Evolutionary conservation across 2,329 filamentous ascomycete genomes (phyloP).

Genomic region (Cyphellophora europaea): DNA sequence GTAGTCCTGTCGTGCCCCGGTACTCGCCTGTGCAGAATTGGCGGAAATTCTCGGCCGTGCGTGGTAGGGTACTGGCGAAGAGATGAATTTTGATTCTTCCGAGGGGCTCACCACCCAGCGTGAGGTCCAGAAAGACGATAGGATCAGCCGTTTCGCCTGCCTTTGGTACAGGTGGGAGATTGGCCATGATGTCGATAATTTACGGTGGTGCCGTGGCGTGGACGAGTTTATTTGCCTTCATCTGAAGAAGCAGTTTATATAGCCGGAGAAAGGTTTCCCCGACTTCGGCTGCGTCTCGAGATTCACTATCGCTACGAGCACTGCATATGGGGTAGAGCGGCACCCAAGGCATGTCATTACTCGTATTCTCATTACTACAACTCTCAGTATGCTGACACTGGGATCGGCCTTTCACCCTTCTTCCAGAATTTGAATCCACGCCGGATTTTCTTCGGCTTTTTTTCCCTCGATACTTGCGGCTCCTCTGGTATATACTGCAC

Average conservation of each 20-base stretch:
- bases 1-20: constrained; percentile 65
- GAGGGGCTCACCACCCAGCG: constrained; percentile 42
- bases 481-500: constrained; percentile 2
- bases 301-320: too few relatives aligned
- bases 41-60: constrained; percentile 92
- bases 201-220: too few relatives aligned
- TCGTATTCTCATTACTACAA: too few relatives aligned
- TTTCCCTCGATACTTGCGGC: neutral
- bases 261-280: too few relatives aligned
- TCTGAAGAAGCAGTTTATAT: too few relatives aligned
- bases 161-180: constrained; percentile 15
- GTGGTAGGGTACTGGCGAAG: constrained; percentile 73
- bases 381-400: too few relatives aligned
- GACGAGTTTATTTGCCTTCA: too few relatives aligned
- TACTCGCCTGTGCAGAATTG: constrained; percentile 94
- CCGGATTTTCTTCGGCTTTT: constrained; percentile 8
- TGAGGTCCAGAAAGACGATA: constrained; percentile 41
- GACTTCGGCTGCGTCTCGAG: too few relatives aligned
- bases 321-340: too few relatives aligned
- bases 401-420: too few relatives aligned
- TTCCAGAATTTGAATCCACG: constrained; percentile 18
- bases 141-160: constrained; percentile 26
- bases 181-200: too few relatives aligned
- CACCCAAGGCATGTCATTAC: too few relatives aligned
- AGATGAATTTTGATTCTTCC: constrained; percentile 86